Percentiles rank a stretch among this genome's conserved stretches.
Evolutionary conservation across 164 flowering plant species (phyloP).

Genomic region (Nelumbo lutea): DNA sequence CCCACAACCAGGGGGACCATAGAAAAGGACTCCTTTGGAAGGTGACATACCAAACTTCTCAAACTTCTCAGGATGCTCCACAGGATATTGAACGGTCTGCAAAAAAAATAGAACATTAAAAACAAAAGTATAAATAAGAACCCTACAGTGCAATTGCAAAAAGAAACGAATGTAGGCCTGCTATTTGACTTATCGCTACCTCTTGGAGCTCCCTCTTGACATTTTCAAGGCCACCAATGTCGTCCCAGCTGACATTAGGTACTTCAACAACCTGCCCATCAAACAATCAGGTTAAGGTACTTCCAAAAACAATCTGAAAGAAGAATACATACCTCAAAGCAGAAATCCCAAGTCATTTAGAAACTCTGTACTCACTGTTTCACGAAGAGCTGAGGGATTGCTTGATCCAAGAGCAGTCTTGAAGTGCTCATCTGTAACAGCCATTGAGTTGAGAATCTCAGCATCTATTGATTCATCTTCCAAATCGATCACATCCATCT

Average conservation of each 20-base stretch:
- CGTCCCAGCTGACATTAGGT: no score
- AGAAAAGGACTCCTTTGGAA: constrained; percentile 86
- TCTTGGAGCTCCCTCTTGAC: no score
- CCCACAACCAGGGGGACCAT: constrained; percentile 85
- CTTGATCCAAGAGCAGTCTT: constrained; percentile 15
- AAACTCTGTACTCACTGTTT: constrained; percentile 36
- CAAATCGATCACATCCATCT: constrained; percentile 11
- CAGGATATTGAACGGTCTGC: constrained; percentile 93
- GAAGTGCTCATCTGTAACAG: constrained; percentile 20
- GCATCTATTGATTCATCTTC: constrained; percentile 23
- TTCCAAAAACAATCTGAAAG: no score
- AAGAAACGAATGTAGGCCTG: not conserved
- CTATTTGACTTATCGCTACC: no score
- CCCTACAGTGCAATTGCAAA: not conserved
- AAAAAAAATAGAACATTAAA: not conserved
- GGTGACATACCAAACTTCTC: constrained; percentile 96
- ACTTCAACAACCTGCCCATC: no score
- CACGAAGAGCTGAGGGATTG: constrained; percentile 29
- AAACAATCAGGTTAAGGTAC: no score
- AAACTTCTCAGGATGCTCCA: constrained; percentile 91
- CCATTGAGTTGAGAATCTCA: constrained; percentile 26
- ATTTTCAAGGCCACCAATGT: no score
- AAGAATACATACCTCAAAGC: no score
- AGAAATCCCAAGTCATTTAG: no score
- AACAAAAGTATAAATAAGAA: no score